Evolutionary conservation across 2,329 filamentous ascomycete species (phyloP).

Genomic region (Fusarium sororula): DNA sequence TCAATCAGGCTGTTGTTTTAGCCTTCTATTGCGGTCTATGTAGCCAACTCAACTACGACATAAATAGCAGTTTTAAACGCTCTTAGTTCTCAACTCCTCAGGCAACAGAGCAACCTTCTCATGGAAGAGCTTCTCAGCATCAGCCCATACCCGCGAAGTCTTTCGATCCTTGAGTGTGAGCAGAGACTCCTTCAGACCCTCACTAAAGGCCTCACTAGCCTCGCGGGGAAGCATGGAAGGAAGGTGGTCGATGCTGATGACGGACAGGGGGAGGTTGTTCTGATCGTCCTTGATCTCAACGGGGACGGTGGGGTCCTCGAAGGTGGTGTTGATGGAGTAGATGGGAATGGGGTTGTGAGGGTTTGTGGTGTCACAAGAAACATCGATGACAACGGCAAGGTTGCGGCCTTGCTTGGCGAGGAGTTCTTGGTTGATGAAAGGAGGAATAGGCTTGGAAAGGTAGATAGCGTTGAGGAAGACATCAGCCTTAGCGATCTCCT

Average conservation of each 20-base stretch:
- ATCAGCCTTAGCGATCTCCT: conserved; percentile 78
- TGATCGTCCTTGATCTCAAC: conserved; percentile 67
- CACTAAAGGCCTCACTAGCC: conserved; percentile 85
- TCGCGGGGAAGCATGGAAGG: conserved; percentile 86
- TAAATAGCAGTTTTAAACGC: conserved; percentile 26
- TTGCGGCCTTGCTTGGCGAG: conserved; percentile 70
- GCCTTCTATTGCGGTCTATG: conserved; percentile 29
- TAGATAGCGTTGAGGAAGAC: conserved; percentile 86
- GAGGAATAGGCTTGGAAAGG: conserved; percentile 75
- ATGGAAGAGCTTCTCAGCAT: conserved; percentile 84
- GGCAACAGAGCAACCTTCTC: conserved; percentile 71
- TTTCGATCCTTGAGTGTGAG: conserved; percentile 79
- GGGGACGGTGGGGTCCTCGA: conserved; percentile 84
- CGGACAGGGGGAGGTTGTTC: conserved; percentile 68
- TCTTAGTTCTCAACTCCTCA: conserved; percentile 37
- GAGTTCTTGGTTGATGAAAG: conserved; percentile 80
- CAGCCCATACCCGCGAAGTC: conserved; percentile 80
- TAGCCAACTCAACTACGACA: conserved; percentile 5
- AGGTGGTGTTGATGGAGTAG: conserved; percentile 86
- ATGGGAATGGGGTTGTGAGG: conserved; percentile 78
- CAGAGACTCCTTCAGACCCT: conserved; percentile 79
- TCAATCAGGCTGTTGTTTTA: conserved; percentile 1
- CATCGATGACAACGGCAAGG: conserved; percentile 83
- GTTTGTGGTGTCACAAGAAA: conserved; percentile 79
- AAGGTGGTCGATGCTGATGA: conserved; percentile 90